Conservation (phyloP, 345 rosid genomes). For the Firmiana major region DNA sequence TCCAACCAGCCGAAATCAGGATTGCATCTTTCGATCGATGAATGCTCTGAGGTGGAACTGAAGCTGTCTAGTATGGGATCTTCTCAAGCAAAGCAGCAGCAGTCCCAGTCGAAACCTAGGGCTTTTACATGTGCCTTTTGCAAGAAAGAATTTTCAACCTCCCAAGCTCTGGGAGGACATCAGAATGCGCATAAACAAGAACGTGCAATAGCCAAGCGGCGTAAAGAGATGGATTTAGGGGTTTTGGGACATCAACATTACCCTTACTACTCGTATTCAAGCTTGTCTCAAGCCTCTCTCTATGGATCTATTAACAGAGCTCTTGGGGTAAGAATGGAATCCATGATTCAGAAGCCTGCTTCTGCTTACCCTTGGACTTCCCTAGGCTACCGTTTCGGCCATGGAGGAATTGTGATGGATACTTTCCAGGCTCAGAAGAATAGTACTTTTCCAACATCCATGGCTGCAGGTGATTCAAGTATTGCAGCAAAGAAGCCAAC, state of each 20-base stretch:
- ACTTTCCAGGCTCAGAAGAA: conserved; percentile 9
- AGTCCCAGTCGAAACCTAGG: conserved; percentile 6
- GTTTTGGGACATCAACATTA: conserved; percentile 8
- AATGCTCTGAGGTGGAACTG: conserved; percentile 28
- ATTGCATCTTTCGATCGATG: conserved; percentile 16
- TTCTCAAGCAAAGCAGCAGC: not conserved
- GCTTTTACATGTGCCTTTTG: conserved; percentile 41
- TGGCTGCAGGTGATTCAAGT: not conserved
- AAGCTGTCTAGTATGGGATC: conserved; percentile 19
- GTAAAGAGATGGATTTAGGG: conserved; percentile 24
- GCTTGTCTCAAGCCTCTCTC: not conserved
- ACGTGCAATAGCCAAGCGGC: conserved; percentile 31
- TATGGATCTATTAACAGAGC: conserved; percentile 23
- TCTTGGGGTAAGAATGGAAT: conserved; percentile 14
- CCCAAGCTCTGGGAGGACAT: conserved; percentile 49
- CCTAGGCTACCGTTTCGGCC: conserved; percentile 9
- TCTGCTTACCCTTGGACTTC: conserved; percentile 20
- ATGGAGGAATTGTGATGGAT: conserved; percentile 12
- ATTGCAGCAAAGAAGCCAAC: not conserved
- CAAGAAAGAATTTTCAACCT: conserved; percentile 36
- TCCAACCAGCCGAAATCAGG: not conserved
- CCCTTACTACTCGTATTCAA: conserved; percentile 15
- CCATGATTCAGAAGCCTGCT: conserved; percentile 16
- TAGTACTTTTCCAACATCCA: not conserved
- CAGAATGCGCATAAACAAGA: conserved; percentile 54